phyloP scores from a whole-genome alignment of 1,139 yeast species.

The Arxiozyma slooffiae region DNA sequence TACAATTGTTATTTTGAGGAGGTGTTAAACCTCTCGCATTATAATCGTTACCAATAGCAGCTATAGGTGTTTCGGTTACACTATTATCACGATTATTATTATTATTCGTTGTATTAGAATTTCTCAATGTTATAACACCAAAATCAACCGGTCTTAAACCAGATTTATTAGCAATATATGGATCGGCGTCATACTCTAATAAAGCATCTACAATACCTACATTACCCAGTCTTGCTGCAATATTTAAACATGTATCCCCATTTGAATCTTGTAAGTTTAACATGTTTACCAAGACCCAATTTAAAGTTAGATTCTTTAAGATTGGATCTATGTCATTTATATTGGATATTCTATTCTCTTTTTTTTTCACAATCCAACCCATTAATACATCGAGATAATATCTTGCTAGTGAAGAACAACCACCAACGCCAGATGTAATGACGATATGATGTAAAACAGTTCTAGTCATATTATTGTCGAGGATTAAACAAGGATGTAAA shows the following conservation, averaged over 20 bases:
- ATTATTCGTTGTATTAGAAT: neutral
- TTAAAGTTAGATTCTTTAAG: constrained; percentile 38
- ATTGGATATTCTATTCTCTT: constrained; percentile 9
- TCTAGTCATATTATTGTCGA: constrained; percentile 67
- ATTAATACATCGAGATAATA: constrained; percentile 69
- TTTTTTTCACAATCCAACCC: constrained; percentile 70
- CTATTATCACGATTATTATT: no score
- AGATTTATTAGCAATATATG: constrained; percentile 65
- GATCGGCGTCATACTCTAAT: constrained; percentile 79
- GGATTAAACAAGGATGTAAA: constrained; percentile 64
- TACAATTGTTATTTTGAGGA: neutral
- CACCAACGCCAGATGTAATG: constrained; percentile 61
- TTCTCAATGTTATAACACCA: constrained; percentile 36
- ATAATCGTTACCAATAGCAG: neutral
- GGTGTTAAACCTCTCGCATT: neutral
- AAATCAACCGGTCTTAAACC: constrained; percentile 83
- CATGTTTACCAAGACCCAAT: constrained; percentile 54
- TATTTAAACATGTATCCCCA: constrained; percentile 83
- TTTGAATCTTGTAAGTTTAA: constrained; percentile 71
- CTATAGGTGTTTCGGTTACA: neutral
- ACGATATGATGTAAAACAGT: constrained; percentile 93
- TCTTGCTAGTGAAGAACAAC: constrained; percentile 57
- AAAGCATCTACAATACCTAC: constrained; percentile 71
- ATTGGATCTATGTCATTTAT: constrained; percentile 33
- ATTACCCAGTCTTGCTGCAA: constrained; percentile 84